Conservation (phyloP, 1,284 basidiomycete genomes). For the Pyrrhoderma noxium region DNA sequence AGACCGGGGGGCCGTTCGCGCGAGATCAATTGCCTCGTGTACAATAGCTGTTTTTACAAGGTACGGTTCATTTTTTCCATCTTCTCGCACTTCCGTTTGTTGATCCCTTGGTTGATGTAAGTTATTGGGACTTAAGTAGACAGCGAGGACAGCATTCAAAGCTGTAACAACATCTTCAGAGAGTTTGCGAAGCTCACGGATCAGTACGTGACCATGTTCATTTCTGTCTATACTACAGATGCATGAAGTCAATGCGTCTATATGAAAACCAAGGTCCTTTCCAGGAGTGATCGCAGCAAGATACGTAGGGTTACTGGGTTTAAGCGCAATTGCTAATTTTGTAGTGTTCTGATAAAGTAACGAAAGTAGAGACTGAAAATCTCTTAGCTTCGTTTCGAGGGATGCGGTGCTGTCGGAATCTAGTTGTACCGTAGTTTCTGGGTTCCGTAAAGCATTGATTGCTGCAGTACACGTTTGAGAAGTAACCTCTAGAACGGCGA, state of each 20-base stretch:
- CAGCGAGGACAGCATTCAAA: constrained; percentile 34
- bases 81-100: constrained; percentile 14
- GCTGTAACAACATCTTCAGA: constrained; percentile 42
- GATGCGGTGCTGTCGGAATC: constrained; percentile 5
- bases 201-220: constrained; percentile 46
- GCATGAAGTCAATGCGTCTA: constrained; percentile 53
- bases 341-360: constrained; percentile 55
- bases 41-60: constrained; percentile 55
- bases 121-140: constrained; percentile 26
- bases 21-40: constrained; percentile 56
- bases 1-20: constrained; percentile 46
- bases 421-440: not conserved
- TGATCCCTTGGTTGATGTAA: not conserved
- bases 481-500: constrained; percentile 7
- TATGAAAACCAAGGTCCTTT: constrained; percentile 47
- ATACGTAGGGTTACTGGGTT: constrained; percentile 51
- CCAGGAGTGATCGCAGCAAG: constrained; percentile 47
- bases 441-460: constrained; percentile 9
- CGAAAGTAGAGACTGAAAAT: constrained; percentile 53
- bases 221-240: constrained; percentile 41
- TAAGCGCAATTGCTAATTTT: constrained; percentile 59
- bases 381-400: constrained; percentile 24
- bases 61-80: constrained; percentile 39
- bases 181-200: constrained; percentile 38
- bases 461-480: constrained; percentile 13